Evolutionary conservation across 2,329 filamentous ascomycete species (phyloP).

Genomic region (Colletotrichum tamarilloi): DNA sequence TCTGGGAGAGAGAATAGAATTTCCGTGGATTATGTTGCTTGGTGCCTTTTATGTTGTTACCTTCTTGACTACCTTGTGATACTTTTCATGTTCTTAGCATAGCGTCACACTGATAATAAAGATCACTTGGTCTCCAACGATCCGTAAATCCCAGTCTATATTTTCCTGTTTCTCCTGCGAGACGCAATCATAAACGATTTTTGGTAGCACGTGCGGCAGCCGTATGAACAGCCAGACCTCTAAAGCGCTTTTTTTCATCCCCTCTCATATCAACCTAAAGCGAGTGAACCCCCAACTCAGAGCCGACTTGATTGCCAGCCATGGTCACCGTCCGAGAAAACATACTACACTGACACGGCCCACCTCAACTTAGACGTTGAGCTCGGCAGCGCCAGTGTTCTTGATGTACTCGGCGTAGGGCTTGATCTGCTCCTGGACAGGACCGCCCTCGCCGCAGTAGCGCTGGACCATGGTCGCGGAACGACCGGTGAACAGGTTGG

Average conservation of each 20-base stretch:
- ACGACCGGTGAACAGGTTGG: conserved; percentile 63
- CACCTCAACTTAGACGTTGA: neutral
- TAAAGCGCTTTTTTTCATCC: neutral
- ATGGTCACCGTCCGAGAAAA: neutral
- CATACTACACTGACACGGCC: neutral
- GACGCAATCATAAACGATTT: neutral
- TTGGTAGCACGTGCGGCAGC: neutral
- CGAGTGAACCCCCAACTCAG: neutral
- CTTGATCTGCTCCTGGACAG: conserved; percentile 50
- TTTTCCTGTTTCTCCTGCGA: neutral
- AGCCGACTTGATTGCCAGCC: neutral
- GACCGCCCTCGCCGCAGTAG: conserved; percentile 53
- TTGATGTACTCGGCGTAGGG: conserved; percentile 51
- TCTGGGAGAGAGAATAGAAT: too few species aligned
- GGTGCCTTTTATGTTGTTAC: too few species aligned
- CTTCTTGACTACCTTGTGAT: too few species aligned
- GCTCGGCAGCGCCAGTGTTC: conserved; percentile 44
- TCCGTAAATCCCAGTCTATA: neutral
- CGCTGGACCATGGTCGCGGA: conserved; percentile 57
- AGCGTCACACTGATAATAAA: too few species aligned
- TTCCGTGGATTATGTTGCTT: too few species aligned
- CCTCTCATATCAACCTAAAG: neutral
- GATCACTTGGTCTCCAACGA: neutral
- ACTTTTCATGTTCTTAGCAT: too few species aligned
- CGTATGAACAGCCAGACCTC: neutral